Base-by-base conservation (phyloP, 495 filamentous ascomycete species). In the Cetradonia linearis region DNA sequence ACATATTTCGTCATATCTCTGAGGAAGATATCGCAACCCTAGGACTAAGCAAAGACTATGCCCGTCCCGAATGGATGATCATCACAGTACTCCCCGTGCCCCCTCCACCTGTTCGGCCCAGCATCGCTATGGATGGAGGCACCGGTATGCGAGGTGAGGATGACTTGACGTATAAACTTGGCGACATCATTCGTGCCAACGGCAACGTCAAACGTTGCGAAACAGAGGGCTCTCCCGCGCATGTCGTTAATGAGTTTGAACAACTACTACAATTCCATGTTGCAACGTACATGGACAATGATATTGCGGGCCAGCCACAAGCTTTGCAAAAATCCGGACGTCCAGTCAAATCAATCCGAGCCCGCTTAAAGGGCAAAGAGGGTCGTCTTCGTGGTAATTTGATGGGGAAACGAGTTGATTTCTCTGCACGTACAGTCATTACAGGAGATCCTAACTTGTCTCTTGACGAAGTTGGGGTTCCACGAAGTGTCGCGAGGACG, bases 351-450 rank as follows among this genome's bases (percentile, higher is more conserved):
- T 87, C 91, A 28, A 91, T 99, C 65, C 89, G 93, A 55, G 91
- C 88, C 62, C 90, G 93, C 75, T 74, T 99, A 65, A 99, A 99
- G 79, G 93, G 94, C 59, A 99, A 99, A 69, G 93, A 99, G 72
- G 93, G 93, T 67, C 89, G 93, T 74, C 78, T 99, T 18, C 88
- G 93, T 71, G 93, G 94, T 66, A 99, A 97, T 69, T 79, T 97
- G 76, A 98, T 98, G 93, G 93, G 93, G 44, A 99, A 99, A 74
- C 93, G 93, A 80, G 93, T 99, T 36, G 93, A 99, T 68, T 99
- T 99, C 72, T 99, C 93, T 1, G 94, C 93, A 20, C 94, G 93
- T 84, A 99, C 93, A 31, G 93, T 99, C 72, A 98, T 97, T 69
- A 98, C 93, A 58, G 93, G 93, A 71, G 93, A 99, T 70, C 94